Percentiles rank a stretch among this genome's conserved stretches.
These are phyloP conservation scores for Epicoccum nigrum DNA, from an alignment of 2,329 filamentous ascomycete species.

Conservation along the genomic window DNA sequence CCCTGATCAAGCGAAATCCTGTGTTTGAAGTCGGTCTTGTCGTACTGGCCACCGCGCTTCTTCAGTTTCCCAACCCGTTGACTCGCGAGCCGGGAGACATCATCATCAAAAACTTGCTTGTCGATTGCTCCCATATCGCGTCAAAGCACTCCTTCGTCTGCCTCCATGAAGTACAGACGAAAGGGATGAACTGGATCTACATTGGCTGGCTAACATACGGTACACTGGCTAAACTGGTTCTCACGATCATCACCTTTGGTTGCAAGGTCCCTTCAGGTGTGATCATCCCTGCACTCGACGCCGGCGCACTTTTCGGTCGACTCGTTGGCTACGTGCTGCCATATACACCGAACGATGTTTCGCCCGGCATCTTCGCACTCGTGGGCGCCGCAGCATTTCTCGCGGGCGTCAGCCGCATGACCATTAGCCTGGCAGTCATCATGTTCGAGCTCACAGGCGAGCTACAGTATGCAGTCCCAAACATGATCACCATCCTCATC, in stretches of 20 bases:
- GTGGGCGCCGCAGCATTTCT: constrained; percentile 65
- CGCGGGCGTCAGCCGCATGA: constrained; percentile 65
- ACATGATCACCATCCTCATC: constrained; percentile 65
- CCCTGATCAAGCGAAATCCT: constrained; percentile 61
- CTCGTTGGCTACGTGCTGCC: constrained; percentile 56
- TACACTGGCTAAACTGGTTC: constrained; percentile 60
- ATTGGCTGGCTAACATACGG: constrained; percentile 60
- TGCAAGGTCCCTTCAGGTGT: constrained; percentile 66
- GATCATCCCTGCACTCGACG: constrained; percentile 65
- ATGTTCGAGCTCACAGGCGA: constrained; percentile 67
- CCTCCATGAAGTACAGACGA: constrained; percentile 52
- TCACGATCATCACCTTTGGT: constrained; percentile 65
- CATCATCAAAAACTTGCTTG: constrained; percentile 62
- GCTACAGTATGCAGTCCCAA: constrained; percentile 62
- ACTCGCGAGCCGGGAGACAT: constrained; percentile 62
- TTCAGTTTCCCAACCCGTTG: constrained; percentile 64
- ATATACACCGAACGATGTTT: constrained; percentile 44
- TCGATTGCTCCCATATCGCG: constrained; percentile 56
- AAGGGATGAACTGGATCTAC: constrained; percentile 48
- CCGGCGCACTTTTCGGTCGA: constrained; percentile 64
- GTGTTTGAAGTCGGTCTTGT: constrained; percentile 63
- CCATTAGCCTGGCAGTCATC: constrained; percentile 63
- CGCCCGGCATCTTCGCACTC: constrained; percentile 66
- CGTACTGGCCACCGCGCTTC: constrained; percentile 58
- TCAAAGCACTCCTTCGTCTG: constrained; percentile 57